Base-by-base conservation (phyloP, 108 stramenopile genomes). In the Cyclotella baltica region DNA sequence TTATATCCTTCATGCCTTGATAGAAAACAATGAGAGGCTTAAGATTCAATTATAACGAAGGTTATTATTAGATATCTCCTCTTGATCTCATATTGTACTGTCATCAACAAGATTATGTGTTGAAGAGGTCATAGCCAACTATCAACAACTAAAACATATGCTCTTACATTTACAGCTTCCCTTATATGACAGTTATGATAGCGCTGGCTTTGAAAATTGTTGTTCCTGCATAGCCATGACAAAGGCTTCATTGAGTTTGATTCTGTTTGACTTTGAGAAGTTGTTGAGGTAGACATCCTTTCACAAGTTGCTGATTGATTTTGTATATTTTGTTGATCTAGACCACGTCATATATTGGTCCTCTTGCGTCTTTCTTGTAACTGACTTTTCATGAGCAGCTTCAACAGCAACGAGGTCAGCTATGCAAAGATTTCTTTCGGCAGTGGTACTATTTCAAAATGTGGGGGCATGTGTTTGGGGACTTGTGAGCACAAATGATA, bases 341-440 rank as follows among this genome's bases (percentile, higher is more conserved):
- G 0, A 0, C 50, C 57, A 75, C 50, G 50, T 65, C 28, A 53
- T 19, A 75, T 37, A 47, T 53, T 67, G 50, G 55, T 75, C 57
- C 34, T 75, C 46, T 13, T 47, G 71, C 47, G 71, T 72, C 20
- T 38, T 48, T 72, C 71, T n/a, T 25, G 40, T 59, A 72, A 58
- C 55, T 75, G 74, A 50, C 1, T 30, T 22, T 75, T 66, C 30
- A 47, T 51, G 28, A 65, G 40, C 33, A 75, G 35, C 30, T 1
- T 57, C 43, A 34, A 29, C 74, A 75, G 74, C 51, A 67, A 40
- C 2, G 51, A 66, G 51, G 74, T 75, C 74, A 55, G 56, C 74
- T 65, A 75, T 1, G 65, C 66, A 51, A 43, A 22, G 48, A 75
- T 75, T 18, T 67, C 74, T 0, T 53, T 75, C 25, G 74, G 74